Percentiles rank a stretch among this genome's conserved stretches.
Evolutionary conservation across 1,284 basidiomycete species (phyloP).

Genomic region (Pascua sp.): DNA sequence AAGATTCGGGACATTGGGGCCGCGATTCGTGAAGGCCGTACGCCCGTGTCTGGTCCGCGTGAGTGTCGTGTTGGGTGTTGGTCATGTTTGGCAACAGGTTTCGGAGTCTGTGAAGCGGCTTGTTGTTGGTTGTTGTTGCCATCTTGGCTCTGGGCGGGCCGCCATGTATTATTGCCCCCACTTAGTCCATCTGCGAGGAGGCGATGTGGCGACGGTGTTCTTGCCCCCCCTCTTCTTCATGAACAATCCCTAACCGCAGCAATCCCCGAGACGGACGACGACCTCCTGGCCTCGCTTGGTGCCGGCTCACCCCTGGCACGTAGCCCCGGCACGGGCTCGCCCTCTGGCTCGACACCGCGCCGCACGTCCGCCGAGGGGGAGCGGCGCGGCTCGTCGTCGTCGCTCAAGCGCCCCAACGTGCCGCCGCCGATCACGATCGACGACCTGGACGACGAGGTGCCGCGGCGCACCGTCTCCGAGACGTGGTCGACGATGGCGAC

Average conservation of each 20-base stretch:
- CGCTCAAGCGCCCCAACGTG: slow-evolving; percentile 3
- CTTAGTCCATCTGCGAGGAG: too few species aligned
- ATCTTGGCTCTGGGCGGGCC: too few species aligned
- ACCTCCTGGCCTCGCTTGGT: neutral
- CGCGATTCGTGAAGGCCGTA: slow-evolving; percentile 45
- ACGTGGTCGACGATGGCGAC: slow-evolving; percentile 46
- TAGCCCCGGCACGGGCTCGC: neutral
- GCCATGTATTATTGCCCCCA: too few species aligned
- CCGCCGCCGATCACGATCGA: neutral
- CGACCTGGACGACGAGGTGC: slow-evolving; percentile 13
- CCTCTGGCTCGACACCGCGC: neutral
- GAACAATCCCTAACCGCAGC: slow-evolving; percentile 17
- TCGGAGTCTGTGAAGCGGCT: too few species aligned
- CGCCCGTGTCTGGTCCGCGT: slow-evolving; percentile 46
- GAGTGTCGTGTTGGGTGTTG: slow-evolving; percentile 11
- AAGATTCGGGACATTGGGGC: slow-evolving; percentile 50
- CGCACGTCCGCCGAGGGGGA: neutral
- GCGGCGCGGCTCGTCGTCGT: neutral
- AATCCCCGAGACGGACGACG: slow-evolving; percentile 26
- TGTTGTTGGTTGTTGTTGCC: too few species aligned
- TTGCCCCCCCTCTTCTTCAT: too few species aligned
- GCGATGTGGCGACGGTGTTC: too few species aligned
- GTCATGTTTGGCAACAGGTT: neutral
- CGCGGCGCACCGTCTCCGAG: slow-evolving; percentile 4
- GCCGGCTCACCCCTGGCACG: neutral